Conservation (phyloP, 192 early-diverging fungal genomes). For the Gonapodya sp. region DNA sequence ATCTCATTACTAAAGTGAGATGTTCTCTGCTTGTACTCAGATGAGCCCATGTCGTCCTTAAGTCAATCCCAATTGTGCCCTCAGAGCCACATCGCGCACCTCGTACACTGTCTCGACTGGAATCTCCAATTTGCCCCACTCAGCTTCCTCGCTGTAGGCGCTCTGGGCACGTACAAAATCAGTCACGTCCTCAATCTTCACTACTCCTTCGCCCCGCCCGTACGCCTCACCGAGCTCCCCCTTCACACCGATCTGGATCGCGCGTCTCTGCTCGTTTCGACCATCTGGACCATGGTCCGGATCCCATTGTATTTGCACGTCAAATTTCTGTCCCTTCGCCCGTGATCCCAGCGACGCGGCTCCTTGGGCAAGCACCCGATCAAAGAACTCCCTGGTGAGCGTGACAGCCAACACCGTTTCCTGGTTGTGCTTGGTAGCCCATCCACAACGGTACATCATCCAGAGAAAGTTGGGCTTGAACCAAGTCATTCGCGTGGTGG, state of each 20-base stretch:
- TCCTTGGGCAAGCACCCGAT: conserved; percentile 18
- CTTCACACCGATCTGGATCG: conserved; percentile 31
- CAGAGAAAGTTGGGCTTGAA: conserved; percentile 37
- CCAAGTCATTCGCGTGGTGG: conserved; percentile 32
- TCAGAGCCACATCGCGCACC: background rate
- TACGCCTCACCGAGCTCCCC: conserved; percentile 15
- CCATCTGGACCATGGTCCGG: conserved; percentile 27
- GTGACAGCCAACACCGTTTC: conserved; percentile 24
- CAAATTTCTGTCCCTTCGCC: conserved; percentile 17
- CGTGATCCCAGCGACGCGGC: conserved; percentile 16
- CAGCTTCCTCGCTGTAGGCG: conserved; percentile 9
- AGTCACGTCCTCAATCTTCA: conserved; percentile 34
- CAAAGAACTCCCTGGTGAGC: conserved; percentile 20
- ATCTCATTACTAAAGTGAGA: too few relatives aligned
- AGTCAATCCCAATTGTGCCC: background rate
- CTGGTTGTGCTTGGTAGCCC: conserved; percentile 31
- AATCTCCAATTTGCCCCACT: background rate
- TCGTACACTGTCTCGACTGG: background rate
- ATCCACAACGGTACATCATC: conserved; percentile 40
- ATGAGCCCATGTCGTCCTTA: too few relatives aligned
- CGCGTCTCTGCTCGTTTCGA: conserved; percentile 22
- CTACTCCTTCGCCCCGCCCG: conserved; percentile 19
- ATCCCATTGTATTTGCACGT: conserved; percentile 36
- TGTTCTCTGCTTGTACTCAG: too few relatives aligned
- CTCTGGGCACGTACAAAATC: conserved; percentile 13